Evolutionary conservation across 352 stramenopile species (phyloP), one percentile per base, ranked within the genome.

Genomic region (Globisporangium radiosum): DNA sequence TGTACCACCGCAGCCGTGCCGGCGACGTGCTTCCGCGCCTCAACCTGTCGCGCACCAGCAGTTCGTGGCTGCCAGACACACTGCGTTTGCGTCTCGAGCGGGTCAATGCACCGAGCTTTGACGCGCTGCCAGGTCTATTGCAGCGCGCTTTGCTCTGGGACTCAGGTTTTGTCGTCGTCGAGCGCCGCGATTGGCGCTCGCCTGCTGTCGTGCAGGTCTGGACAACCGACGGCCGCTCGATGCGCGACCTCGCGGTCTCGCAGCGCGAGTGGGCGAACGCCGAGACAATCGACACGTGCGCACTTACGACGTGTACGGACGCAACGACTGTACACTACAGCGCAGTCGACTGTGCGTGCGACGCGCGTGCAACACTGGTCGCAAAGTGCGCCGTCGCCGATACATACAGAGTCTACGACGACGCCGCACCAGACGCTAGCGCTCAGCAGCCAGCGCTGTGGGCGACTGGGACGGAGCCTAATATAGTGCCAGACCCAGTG

Each of bases 61-160:
- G 61, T 50, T 19, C 40, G 11, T n/a, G 13, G 13, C 57, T 69
- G 9, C 65, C 65, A 19, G 44, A 54, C 10, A 37, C 38, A 2
- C 52, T 72, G 56, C 33, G 47, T 51, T 33, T n/a, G 5, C 57
- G 62, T 3, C 65, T 72, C 17, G 42, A 45, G 5, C 47, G 40
- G 5, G 37, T 49, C 19, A 33, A 39, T 37, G 14, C 56, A n/a
- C 3, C n/a, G 11, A n/a, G 15, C 5, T 72, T 72, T 45, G 48
- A 48, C 9, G 33, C 59, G 19, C 57, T 71, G 40, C 47, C 60
- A 17, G 55, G 51, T 1, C 44, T 68, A 9, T 43, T 71, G 2
- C 64, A 71, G 48, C 64, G 60, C 36, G 65, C 65, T 14, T 33
- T 68, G 4, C 7, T 65, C 45, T 71, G 65, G 65, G 65, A 71